These are phyloP conservation scores for Apostasia shenzhenica DNA, from an alignment of 106 monocot genomes.

Conservation along the genomic window DNA sequence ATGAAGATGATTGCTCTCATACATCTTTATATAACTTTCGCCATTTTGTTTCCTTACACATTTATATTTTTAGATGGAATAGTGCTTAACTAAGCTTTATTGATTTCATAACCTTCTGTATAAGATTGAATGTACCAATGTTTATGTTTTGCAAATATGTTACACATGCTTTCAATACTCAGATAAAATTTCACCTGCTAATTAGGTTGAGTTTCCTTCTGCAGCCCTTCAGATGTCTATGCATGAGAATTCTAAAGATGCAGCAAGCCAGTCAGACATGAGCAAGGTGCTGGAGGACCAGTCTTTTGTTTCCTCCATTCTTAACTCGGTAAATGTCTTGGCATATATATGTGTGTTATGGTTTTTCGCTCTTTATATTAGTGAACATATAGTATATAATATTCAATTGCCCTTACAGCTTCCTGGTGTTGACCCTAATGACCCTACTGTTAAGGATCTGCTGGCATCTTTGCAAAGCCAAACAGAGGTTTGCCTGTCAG, in stretches of 20 bases:
- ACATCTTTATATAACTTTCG: too few relatives aligned
- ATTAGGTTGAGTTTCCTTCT: background rate
- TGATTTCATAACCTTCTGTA: too few relatives aligned
- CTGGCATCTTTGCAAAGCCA: conserved; percentile 74
- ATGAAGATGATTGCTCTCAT: too few relatives aligned
- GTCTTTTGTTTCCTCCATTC: conserved; percentile 86
- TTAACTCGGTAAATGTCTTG: conserved; percentile 62
- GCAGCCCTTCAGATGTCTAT: conserved; percentile 96
- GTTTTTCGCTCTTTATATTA: background rate
- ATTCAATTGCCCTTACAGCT: conserved; percentile 32
- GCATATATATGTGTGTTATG: background rate
- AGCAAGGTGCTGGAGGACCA: conserved; percentile 83
- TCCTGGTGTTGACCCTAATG: conserved; percentile 88
- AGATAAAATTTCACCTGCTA: too few relatives aligned
- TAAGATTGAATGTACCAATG: too few relatives aligned
- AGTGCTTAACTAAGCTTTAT: too few relatives aligned
- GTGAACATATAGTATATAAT: background rate
- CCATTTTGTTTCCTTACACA: too few relatives aligned
- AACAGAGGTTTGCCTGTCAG: conserved; percentile 38
- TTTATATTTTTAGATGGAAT: too few relatives aligned
- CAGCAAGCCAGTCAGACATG: conserved; percentile 49
- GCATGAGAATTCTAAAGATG: conserved; percentile 42
- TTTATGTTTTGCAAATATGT: too few relatives aligned
- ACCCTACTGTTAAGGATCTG: conserved; percentile 68
- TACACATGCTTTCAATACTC: too few relatives aligned